Base-by-base conservation (phyloP, 148 eudicot species). In the Arbutus unedo region DNA sequence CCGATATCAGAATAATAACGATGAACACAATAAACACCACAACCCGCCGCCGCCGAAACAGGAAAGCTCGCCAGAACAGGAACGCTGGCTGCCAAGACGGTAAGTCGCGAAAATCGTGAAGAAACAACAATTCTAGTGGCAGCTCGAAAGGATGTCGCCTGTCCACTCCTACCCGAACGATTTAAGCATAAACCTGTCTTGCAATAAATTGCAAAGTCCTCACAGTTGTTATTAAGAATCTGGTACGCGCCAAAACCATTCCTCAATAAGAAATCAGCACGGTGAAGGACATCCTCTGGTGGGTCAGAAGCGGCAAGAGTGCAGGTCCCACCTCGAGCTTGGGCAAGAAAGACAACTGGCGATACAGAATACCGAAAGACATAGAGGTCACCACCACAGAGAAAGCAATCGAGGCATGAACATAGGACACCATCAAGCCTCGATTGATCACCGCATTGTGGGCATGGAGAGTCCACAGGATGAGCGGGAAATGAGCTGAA, bases 271-370 rank as follows among this genome's bases (percentile, higher is more conserved):
- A 87, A 89, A 50, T 89, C 85, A 64, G 99, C 94, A 18, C 92
- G n/a, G n/a, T n/a, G n/a, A n/a, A n/a, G n/a, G n/a, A n/a, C n/a
- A n/a, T n/a, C n/a, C n/a, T n/a, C n/a, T 3, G 94, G 81, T 38
- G 97, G 91, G 83, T 96, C 99, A 23, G 97, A 87, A 19, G 76
- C 75, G 76, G 94, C 95, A 1, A 91, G 91, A 19, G 99, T 96
- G 83, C 99, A 96, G 51, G 95, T 94, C 54, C 98, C 99, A 8
- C 99, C 97, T 77, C 98, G 93, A 79, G 91, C 98, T 83, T 94
- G 91, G 79, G 93, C 94, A 9, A 96, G 91, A 83, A 93, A 96
- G 80, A 89, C 56, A 50, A 81, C 85, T 2, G 90, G 92, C 6
- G 91, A 82, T 82, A 90, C 95, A 10, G 83, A 81, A 44, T 96